Base-by-base conservation (phyloP, 73 alveolate species). In the Uronychia setigera region DNA sequence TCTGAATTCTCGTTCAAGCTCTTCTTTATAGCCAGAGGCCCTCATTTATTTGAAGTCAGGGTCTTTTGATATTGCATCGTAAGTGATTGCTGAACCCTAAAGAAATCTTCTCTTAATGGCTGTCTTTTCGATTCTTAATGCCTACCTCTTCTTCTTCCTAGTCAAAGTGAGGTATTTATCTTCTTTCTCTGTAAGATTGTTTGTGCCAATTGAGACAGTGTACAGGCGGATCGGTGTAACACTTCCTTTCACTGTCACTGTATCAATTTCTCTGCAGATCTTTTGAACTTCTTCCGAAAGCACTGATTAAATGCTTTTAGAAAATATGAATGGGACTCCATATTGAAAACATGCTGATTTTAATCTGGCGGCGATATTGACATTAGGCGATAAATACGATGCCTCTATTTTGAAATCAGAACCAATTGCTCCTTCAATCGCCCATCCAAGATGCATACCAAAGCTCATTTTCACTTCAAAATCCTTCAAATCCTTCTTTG, bases 191-290 rank as follows among this genome's bases (percentile, higher is more conserved):
- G 13, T 30, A 1, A 90, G 81, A 58, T 82, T 91, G 58, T 35
- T 91, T 59, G 90, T 77, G 76, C 93, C 97, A 29, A 94, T 85
- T 89, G 91, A 97, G 0, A 96, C 84, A 26, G 98, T 93, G 88
- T 85, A 94, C n/a, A 94, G 83, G 74, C 97, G 96, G 74, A 97
- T 85, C 13, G 97, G 98, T 80, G 76, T 90, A 29, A 90, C 81
- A 76, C 96, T 94, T 86, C 96, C 99, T 89, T 96, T 97, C 80
- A 90, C 98, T 28, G 95, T 92, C 1, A 93, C 97, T 29, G 96
- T 93, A 89, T 97, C 99, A 76, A 97, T 89, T 59, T 89, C 91
- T 79, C 82, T 83, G 78, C 90, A 92, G 78, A 31, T 77, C 80
- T 87, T 84, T 82, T 59, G 91, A 75, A 83, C 96, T 94, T 87